Evolutionary conservation across 169 alveolate species (phyloP).

Genomic region (Cryptosporidium ryanae): DNA sequence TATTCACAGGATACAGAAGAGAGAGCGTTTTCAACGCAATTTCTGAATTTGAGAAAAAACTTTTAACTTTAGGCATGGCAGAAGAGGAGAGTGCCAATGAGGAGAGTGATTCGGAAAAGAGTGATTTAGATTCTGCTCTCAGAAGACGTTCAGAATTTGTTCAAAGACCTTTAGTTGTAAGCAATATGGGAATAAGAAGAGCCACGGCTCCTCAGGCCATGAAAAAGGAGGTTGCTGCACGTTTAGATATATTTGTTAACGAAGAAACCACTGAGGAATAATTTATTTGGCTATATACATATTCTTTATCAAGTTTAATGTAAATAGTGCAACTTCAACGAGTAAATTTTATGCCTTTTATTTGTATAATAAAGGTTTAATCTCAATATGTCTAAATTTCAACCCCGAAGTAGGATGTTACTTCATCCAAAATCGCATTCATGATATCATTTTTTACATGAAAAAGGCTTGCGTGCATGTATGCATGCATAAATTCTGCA

Average conservation of each 20-base stretch:
- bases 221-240: constrained; percentile 1
- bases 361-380: no score
- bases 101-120: not conserved
- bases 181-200: constrained; percentile 31
- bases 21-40: constrained; percentile 45
- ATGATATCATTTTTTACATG: no score
- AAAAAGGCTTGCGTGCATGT: no score
- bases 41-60: constrained; percentile 67
- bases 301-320: not conserved
- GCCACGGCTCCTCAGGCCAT: constrained; percentile 43
- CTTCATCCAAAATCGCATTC: no score
- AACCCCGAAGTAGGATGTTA: no score
- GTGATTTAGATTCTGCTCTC: no score
- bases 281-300: not conserved
- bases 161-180: constrained; percentile 19
- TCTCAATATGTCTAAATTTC: no score
- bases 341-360: not conserved
- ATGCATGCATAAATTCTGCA: no score
- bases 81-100: constrained; percentile 36
- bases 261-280: constrained; percentile 44
- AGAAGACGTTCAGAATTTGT: constrained; percentile 48
- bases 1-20: constrained; percentile 42
- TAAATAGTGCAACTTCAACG: not conserved
- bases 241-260: constrained; percentile 2
- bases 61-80: constrained; percentile 54